Conservation (phyloP, 495 filamentous ascomycete genomes). For the Pyronema omphalodes region DNA sequence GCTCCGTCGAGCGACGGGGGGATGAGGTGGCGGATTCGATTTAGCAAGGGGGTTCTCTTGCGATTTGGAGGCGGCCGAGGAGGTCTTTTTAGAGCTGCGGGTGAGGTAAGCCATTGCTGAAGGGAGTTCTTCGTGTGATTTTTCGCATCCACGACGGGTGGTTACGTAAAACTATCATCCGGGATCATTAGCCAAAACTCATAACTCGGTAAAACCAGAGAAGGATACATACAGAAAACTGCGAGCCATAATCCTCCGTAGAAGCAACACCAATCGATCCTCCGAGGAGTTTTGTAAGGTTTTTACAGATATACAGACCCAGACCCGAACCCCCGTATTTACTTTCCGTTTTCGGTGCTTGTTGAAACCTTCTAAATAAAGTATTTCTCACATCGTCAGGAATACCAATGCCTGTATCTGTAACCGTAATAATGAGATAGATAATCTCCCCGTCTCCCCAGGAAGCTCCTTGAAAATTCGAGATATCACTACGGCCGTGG, state of each 20-base stretch:
- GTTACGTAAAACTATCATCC: too few relatives aligned
- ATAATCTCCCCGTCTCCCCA: slow-evolving; percentile 41
- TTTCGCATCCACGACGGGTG: background rate
- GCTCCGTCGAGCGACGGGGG: background rate
- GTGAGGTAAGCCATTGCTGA: background rate
- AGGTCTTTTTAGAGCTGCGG: background rate
- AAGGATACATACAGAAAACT: slow-evolving; percentile 36
- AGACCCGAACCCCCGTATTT: slow-evolving; percentile 65
- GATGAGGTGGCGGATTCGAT: background rate
- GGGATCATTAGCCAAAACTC: too few relatives aligned
- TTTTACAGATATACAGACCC: slow-evolving; percentile 63
- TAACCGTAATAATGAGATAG: slow-evolving; percentile 55
- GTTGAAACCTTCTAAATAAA: slow-evolving; percentile 66
- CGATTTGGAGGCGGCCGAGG: too few relatives aligned
- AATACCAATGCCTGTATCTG: slow-evolving; percentile 62
- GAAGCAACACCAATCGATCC: slow-evolving; percentile 69
- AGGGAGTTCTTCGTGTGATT: background rate
- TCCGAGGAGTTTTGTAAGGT: slow-evolving; percentile 62
- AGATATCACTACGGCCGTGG: background rate
- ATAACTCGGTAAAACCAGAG: too few relatives aligned
- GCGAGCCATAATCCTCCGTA: slow-evolving; percentile 52
- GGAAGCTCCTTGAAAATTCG: slow-evolving; percentile 21
- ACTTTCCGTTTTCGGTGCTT: slow-evolving; percentile 61
- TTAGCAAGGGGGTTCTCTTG: too few relatives aligned
- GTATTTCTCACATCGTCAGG: slow-evolving; percentile 52